Conservation (phyloP, 805 yeast genomes). For the Candida chilensis region DNA sequence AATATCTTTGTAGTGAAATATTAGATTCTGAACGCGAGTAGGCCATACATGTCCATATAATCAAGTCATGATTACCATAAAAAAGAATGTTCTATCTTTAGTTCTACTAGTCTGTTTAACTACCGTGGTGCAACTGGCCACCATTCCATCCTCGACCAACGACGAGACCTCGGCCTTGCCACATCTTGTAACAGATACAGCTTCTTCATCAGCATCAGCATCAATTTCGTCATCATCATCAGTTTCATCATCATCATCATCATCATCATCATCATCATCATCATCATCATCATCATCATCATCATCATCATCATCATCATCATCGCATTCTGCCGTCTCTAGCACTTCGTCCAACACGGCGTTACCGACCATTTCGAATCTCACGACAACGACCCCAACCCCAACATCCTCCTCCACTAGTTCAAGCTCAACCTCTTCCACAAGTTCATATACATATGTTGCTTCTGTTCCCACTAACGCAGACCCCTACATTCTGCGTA, state of each 20-base stretch:
- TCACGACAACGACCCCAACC: slow-evolving; percentile 10
- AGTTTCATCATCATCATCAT: slow-evolving; percentile 2
- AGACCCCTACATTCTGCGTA: slow-evolving; percentile 1
- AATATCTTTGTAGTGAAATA: no score
- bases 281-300: not conserved
- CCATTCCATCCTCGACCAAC: not conserved
- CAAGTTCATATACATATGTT: slow-evolving; percentile 10
- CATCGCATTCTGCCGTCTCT: slow-evolving; percentile 1
- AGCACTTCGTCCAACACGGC: slow-evolving; percentile 1
- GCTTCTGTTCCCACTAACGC: slow-evolving; percentile 8
- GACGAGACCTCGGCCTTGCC: not conserved
- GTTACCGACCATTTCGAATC: slow-evolving; percentile 5
- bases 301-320: slow-evolving; percentile 1
- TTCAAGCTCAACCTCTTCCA: slow-evolving; percentile 4
- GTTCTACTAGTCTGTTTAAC: no score
- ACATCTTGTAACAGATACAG: slow-evolving; percentile 2
- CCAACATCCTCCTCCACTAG: slow-evolving; percentile 1
- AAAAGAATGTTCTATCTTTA: no score
- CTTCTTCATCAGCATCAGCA: slow-evolving; percentile 1
- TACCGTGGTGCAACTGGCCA: no score
- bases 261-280: slow-evolving; percentile 1
- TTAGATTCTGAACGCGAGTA: no score
- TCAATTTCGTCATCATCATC: not conserved
- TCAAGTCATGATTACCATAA: no score
- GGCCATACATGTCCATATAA: no score